Conservation (phyloP, 805 yeast species). For the Candida arabinofermentans region DNA sequence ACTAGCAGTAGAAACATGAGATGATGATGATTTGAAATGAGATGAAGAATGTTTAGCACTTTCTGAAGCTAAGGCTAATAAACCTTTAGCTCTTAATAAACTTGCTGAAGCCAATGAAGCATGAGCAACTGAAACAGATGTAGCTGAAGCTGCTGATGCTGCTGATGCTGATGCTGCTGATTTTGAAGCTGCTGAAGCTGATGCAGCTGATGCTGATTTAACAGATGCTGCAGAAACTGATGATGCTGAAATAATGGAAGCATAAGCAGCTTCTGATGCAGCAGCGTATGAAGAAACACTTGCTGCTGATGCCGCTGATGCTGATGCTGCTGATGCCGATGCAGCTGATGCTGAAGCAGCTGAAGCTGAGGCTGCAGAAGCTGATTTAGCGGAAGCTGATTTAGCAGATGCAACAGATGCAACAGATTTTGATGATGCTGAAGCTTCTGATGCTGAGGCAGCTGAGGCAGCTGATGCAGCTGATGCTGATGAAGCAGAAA, state of each 20-base stretch:
- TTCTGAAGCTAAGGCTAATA: conserved; percentile 33
- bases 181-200: conserved; percentile 8
- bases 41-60: conserved; percentile 29
- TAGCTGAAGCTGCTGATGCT: conserved; percentile 9
- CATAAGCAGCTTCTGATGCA: conserved; percentile 15
- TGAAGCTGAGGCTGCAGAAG: conserved; percentile 17
- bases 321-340: conserved; percentile 14
- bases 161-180: conserved; percentile 6
- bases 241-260: conserved; percentile 5
- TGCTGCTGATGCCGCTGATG: conserved; percentile 18
- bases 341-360: conserved; percentile 15
- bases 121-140: conserved; percentile 14
- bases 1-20: conserved; percentile 1
- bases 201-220: conserved; percentile 8
- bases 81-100: conserved; percentile 32
- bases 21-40: conserved; percentile 10
- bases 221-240: conserved; percentile 4
- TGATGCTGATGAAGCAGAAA: conserved; percentile 6
- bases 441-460: conserved; percentile 18
- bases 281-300: conserved; percentile 14
- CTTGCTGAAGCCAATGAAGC: conserved; percentile 18
- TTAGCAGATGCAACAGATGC: too few relatives aligned
- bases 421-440: conserved; percentile 16
- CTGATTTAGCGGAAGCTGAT: conserved; percentile 20
- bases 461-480: conserved; percentile 9